phyloP scores from a whole-genome alignment of 2,329 filamentous ascomycete species.

The Pseudogymnoascus sp. region DNA sequence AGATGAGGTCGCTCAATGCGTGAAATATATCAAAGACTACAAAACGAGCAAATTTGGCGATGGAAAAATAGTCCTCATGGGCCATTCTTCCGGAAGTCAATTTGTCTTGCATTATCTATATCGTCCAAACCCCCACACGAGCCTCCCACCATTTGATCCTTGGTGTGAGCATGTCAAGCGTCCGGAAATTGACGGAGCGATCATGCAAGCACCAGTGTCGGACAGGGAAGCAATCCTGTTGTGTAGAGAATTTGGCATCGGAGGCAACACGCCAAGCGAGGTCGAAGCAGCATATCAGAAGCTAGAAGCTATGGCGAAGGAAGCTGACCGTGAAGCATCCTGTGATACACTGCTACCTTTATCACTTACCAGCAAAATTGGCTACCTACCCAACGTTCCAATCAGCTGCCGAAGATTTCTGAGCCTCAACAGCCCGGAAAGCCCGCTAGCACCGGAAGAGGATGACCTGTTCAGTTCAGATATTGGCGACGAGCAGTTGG shows the following conservation, averaged over 20 bases:
- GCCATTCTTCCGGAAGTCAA: conserved; percentile 61
- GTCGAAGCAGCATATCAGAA: conserved; percentile 32
- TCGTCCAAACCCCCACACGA: conserved; percentile 33
- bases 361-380: conserved; percentile 25
- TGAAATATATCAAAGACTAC: conserved; percentile 28
- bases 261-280: conserved; percentile 25
- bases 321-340: conserved; percentile 18
- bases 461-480: conserved; percentile 63
- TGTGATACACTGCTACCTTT: conserved; percentile 31
- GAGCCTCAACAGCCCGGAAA: conserved; percentile 42
- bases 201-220: conserved; percentile 57
- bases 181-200: conserved; percentile 47
- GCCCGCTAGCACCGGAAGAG: conserved; percentile 43
- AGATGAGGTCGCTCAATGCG: conserved; percentile 30
- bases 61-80: conserved; percentile 56
- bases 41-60: conserved; percentile 31
- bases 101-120: conserved; percentile 57
- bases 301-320: conserved; percentile 32
- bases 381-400: conserved; percentile 26
- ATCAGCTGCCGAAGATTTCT: conserved; percentile 26
- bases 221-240: conserved; percentile 48
- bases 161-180: conserved; percentile 31
- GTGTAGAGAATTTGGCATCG: conserved; percentile 30
- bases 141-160: conserved; percentile 19
- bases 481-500: conserved; percentile 41